Evolutionary conservation across 345 rosid genomes (phyloP), one percentile per base, ranked within the genome.

Genomic region (Mallotus nudiflorus): DNA sequence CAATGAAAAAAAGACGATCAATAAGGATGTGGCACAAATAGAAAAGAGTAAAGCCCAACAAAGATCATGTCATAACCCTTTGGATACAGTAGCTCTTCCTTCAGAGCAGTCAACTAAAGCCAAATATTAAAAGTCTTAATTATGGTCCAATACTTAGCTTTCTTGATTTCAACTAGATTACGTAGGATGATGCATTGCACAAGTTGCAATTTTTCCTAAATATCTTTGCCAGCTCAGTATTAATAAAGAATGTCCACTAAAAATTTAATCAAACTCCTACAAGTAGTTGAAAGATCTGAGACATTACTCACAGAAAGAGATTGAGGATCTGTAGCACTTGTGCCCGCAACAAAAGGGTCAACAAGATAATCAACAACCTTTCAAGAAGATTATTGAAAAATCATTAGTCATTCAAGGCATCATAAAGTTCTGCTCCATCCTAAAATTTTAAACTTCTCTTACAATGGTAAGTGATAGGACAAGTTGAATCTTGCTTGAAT

Each of bases 281-380:
- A 15, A 72, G 53, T 40, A 40, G 7, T 59, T 27, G 16, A 67
- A 48, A 59, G 10, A 68, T 46, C 62, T 18, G 61, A 71, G 58
- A 58, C 46, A 59, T 78, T 81, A 84, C 96, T 89, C 78, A 94
- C 98, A 78, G 96, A 91, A 79, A 94, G 95, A 63, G 96, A 87
- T 56, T 91, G 89, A 16, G 97, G 95, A 76, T 94, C 96, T 18
- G 70, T 93, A 72, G 87, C 98, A 80, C 87, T 86, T 72, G 97
- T 91, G 73, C 98, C 97, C 75, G 91, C 97, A 77, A 94, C 87
- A 83, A 94, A 87, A 71, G 98, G 98, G 73, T 94, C 93, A 29
- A 94, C 81, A 62, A 94, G 90, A 84, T 89, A 94, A 84, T 94
- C 96, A 78, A 94, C 97, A 77, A 94, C 94, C 98, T 94, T 70